Conservation (phyloP, 176 grass and related monocot species). For the Oryza glaberrima region DNA sequence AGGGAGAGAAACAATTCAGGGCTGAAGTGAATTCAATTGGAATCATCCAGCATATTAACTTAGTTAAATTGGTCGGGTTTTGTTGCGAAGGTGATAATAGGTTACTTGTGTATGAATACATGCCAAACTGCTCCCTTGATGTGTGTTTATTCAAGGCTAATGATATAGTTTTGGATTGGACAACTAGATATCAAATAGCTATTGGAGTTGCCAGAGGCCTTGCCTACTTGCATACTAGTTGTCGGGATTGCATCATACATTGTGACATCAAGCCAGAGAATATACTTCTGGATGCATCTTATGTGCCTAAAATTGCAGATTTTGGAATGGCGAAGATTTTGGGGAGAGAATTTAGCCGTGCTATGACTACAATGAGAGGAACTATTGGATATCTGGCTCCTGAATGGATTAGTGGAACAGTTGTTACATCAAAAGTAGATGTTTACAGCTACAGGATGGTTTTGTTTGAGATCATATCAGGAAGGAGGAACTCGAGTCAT, state of each 20-base stretch:
- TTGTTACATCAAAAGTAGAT: constrained; percentile 42
- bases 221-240: constrained; percentile 61
- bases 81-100: constrained; percentile 46
- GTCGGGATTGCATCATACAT: constrained; percentile 46
- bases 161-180: constrained; percentile 35
- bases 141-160: constrained; percentile 33
- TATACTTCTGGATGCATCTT: constrained; percentile 34
- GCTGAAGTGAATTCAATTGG: constrained; percentile 32
- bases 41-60: constrained; percentile 52
- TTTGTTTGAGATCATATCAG: constrained; percentile 42
- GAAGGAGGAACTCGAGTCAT: constrained; percentile 21
- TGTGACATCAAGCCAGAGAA: constrained; percentile 47
- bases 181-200: constrained; percentile 50
- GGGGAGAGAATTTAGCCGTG: constrained; percentile 37
- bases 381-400: constrained; percentile 42
- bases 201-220: constrained; percentile 60
- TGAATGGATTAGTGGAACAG: constrained; percentile 41
- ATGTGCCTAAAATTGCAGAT: constrained; percentile 38
- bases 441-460: constrained; percentile 47
- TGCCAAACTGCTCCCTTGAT: constrained; percentile 61
- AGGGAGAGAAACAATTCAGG: constrained; percentile 61
- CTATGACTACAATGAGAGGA: constrained; percentile 45
- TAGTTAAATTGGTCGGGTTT: constrained; percentile 56
- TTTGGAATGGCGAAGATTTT: constrained; percentile 55
- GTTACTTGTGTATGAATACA: constrained; percentile 73